These are phyloP conservation scores for Botrytis paeoniae DNA, from an alignment of 2,329 filamentous ascomycete species.

Conservation along the genomic window DNA sequence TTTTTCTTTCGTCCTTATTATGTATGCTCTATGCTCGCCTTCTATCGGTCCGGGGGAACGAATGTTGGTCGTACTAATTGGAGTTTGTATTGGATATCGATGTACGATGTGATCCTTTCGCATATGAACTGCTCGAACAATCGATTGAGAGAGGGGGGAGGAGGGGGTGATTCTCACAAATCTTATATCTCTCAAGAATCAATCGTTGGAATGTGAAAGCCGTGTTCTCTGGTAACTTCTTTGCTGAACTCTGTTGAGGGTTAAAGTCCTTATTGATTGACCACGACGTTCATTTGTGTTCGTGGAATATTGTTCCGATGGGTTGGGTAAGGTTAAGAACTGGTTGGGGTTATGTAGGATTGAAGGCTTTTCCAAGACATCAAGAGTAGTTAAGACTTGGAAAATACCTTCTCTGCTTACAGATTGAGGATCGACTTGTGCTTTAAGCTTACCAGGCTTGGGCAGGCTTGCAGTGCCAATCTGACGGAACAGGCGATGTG, in stretches of 20 bases:
- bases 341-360: neutral
- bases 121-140: neutral
- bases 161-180: neutral
- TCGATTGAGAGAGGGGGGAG: neutral
- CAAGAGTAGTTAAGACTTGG: neutral
- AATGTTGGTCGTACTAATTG: too few relatives aligned
- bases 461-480: neutral
- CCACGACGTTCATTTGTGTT: neutral
- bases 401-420: neutral
- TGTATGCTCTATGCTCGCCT: too few relatives aligned
- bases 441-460: neutral
- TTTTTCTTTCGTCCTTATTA: neutral
- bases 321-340: neutral
- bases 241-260: neutral
- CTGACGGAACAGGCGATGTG: neutral
- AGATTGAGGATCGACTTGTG: neutral
- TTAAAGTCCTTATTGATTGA: neutral
- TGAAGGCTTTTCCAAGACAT: neutral
- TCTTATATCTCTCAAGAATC: neutral
- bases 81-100: neutral
- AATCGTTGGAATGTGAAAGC: neutral
- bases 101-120: neutral
- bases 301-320: slow-evolving; percentile 1
- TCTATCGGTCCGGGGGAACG: neutral
- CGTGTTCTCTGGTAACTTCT: neutral